Evolutionary conservation across 1,284 basidiomycete species (phyloP).

Genomic region (Ganoderma lucidum): DNA sequence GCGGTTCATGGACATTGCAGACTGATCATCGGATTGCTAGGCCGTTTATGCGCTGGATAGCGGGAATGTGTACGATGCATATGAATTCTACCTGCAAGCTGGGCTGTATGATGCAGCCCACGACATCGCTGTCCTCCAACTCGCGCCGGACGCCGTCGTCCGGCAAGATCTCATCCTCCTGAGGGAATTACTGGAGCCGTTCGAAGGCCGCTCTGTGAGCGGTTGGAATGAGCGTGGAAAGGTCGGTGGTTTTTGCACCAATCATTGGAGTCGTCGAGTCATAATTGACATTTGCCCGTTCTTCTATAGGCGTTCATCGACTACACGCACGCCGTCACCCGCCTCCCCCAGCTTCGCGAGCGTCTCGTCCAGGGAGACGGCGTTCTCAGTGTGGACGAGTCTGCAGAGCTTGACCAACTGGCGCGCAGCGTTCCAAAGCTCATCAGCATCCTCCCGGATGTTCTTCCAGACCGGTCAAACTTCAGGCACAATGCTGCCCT

Average conservation of each 20-base stretch:
- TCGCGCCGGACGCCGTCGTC: conserved; percentile 92
- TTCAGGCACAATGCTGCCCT: conserved; percentile 72
- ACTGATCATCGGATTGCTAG: conserved; percentile 46
- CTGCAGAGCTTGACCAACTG: conserved; percentile 66
- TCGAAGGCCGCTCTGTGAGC: conserved; percentile 69
- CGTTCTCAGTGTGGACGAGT: conserved; percentile 54
- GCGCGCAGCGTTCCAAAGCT: conserved; percentile 69
- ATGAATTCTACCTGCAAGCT: conserved; percentile 79
- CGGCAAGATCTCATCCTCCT: conserved; percentile 81
- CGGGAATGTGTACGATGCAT: conserved; percentile 79
- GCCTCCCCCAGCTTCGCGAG: conserved; percentile 64
- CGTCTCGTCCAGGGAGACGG: conserved; percentile 52
- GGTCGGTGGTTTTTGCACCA: conserved; percentile 47
- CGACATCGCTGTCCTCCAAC: conserved; percentile 78
- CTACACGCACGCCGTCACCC: conserved; percentile 70
- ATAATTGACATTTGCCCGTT: conserved; percentile 9
- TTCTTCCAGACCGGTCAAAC: conserved; percentile 64
- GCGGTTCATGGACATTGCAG: conserved; percentile 6
- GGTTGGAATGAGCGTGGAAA: conserved; percentile 86
- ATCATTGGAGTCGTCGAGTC: not conserved
- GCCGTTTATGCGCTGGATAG: conserved; percentile 70
- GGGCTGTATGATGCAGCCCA: conserved; percentile 81
- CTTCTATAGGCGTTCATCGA: conserved; percentile 68
- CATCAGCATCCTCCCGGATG: conserved; percentile 75
- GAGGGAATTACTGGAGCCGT: conserved; percentile 74